Percentiles rank a stretch among this genome's conserved stretches.
phyloP scores from a whole-genome alignment of 306 rosid species.

The Canavalia ensiformis region DNA sequence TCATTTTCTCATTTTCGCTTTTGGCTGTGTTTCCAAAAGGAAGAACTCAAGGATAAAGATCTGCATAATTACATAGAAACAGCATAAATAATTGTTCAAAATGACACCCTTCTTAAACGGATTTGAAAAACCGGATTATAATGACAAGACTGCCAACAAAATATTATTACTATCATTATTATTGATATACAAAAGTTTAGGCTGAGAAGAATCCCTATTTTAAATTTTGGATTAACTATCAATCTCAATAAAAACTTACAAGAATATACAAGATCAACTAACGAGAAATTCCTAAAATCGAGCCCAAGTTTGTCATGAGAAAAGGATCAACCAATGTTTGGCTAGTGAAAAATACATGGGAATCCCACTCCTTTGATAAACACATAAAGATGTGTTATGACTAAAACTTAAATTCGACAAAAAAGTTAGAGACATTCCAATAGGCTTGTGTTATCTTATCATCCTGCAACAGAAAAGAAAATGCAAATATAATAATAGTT shows the following conservation, averaged over 20 bases:
- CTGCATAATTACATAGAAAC: no score
- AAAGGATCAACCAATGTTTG: not conserved
- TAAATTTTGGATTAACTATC: not conserved
- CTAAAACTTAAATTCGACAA: conserved; percentile 14
- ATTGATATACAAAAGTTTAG: not conserved
- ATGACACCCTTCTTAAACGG: not conserved
- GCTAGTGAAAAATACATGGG: not conserved
- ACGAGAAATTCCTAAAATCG: not conserved
- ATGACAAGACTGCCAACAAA: conserved; percentile 5
- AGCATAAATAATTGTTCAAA: not conserved
- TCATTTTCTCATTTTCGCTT: no score
- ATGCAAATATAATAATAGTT: conserved; percentile 51
- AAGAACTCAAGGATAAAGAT: no score
- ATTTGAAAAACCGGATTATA: not conserved
- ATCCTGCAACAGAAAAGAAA: conserved; percentile 41
- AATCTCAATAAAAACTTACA: not conserved
- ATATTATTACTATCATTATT: not conserved
- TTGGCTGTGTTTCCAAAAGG: no score
- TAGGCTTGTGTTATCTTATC: conserved; percentile 17
- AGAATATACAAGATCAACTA: not conserved
- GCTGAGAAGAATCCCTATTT: not conserved
- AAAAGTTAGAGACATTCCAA: conserved; percentile 30
- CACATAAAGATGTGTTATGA: not conserved
- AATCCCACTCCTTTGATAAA: conserved; percentile 10
- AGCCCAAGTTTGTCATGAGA: not conserved